A percentile compares a stretch with the other conserved stretches of the same genome.
Evolutionary conservation across 1,139 yeast genomes (phyloP).

Genomic region (Magnusiomyces ingens): DNA sequence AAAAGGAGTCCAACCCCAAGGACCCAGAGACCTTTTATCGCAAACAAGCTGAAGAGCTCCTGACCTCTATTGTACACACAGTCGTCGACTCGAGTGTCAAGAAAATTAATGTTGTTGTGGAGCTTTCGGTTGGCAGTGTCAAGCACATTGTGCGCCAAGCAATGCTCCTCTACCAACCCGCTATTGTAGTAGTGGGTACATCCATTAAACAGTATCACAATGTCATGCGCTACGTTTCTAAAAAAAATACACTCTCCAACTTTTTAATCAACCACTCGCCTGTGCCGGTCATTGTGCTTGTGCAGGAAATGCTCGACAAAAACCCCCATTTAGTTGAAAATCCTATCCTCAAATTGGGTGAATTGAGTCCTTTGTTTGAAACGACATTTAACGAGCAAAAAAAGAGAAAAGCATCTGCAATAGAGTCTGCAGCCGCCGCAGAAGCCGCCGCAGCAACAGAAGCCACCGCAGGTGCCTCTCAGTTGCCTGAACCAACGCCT

Average conservation of each 20-base stretch:
- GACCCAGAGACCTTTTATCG: constrained; percentile 17
- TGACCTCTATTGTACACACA: constrained; percentile 17
- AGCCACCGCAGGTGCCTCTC: background rate
- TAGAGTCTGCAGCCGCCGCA: background rate
- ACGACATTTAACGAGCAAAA: background rate
- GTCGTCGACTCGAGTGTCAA: constrained; percentile 17
- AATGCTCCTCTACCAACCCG: constrained; percentile 26
- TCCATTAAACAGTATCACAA: constrained; percentile 21
- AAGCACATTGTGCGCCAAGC: constrained; percentile 25
- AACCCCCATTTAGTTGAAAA: background rate
- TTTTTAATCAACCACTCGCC: constrained; percentile 26
- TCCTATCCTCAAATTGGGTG: background rate
- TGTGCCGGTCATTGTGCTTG: constrained; percentile 19
- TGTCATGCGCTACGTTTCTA: constrained; percentile 19
- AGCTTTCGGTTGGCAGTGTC: constrained; percentile 26
- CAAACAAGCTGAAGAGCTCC: constrained; percentile 20
- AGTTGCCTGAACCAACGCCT: background rate
- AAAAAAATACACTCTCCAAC: constrained; percentile 22
- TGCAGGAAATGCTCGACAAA: constrained; percentile 2
- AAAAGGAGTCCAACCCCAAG: constrained; percentile 8
- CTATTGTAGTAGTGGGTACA: constrained; percentile 25
- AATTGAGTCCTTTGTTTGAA: background rate
- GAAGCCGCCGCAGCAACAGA: background rate
- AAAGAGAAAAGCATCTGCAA: background rate
- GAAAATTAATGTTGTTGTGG: constrained; percentile 24